A percentile compares a stretch with the other conserved stretches of the same genome.
phyloP scores from a whole-genome alignment of 305 asterid genomes.

The Stenogyne calaminthoides region DNA sequence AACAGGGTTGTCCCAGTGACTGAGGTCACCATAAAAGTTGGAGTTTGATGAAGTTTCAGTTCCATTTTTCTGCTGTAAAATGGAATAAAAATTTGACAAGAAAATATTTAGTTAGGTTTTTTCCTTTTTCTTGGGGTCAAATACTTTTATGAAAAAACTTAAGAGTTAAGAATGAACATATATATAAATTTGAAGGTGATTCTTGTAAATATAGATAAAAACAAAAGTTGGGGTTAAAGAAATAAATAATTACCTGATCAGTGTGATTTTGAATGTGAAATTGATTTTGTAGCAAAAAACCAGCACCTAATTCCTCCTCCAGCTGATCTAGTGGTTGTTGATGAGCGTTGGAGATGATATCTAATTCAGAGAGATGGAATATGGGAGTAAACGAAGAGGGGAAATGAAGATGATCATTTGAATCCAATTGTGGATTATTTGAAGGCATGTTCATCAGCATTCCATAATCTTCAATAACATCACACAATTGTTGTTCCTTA shows the following conservation, averaged over 20 bases:
- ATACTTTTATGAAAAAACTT: too few relatives aligned
- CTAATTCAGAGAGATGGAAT: conserved; percentile 33
- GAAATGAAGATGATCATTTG: background rate
- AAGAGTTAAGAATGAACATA: too few relatives aligned
- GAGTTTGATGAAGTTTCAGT: conserved; percentile 20
- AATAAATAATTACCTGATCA: conserved; percentile 22
- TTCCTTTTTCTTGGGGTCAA: too few relatives aligned
- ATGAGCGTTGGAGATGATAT: conserved; percentile 12
- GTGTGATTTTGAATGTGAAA: conserved; percentile 17
- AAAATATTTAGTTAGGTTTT: too few relatives aligned
- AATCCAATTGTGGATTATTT: background rate
- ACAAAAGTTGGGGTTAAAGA: background rate
- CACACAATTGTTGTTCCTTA: background rate
- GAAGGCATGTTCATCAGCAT: background rate
- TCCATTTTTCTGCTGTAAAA: conserved; percentile 27
- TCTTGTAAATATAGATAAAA: background rate
- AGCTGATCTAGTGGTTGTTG: too few relatives aligned
- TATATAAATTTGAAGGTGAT: too few relatives aligned
- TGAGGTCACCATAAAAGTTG: conserved; percentile 3
- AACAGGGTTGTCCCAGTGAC: conserved; percentile 18
- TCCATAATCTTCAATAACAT: conserved; percentile 22
- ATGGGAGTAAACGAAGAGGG: conserved; percentile 16
- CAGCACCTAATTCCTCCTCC: background rate
- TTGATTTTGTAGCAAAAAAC: conserved; percentile 5
- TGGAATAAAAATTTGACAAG: too few relatives aligned